Evolutionary conservation across 2,329 filamentous ascomycete species (phyloP), one percentile per base, ranked within the genome.

Genomic region (Exophiala sideris): DNA sequence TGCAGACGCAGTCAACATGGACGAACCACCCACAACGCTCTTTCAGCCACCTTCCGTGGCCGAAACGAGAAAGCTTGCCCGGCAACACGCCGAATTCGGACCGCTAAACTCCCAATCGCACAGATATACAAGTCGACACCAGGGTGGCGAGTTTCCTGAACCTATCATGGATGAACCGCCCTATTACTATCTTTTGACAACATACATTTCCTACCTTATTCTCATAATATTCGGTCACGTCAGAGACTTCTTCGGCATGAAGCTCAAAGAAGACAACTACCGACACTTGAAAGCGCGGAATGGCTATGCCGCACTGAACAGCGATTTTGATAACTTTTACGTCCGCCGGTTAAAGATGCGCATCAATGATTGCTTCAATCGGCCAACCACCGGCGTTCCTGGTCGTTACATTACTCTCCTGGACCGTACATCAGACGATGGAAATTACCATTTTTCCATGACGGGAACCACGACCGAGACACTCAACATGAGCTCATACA

Each of bases 321-420:
- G 91, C 66, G 94, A 99, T 72, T 99, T 99, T 68, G 94, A 99
- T 77, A 97, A 92, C 73, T 99, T 99, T 72, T 99, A 99, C 73
- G 89, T 92, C 53, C 84, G 94, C 53, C 82, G 94, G 57, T 73
- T 99, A 68, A 97, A 99, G 79, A 82, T 91, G 77, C 85, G 94
- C 60, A 90, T 99, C 68, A 95, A 97, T 65, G 94, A 99, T 73
- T 96, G 91, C 76, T 99, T 99, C 70, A 88, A 92, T 63, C 84
- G 94, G 46, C 90, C 92, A 10, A 91, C 88, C 24, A 95, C 91
- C 3, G 94, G 94, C 49, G 94, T 99, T 21, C 94, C 94, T 7
- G 94, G 94, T 52, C 86, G 94, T 59, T 96, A 84, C 76, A 95
- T 99, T 66, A 97, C 89, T 20, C 79, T 99, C 36, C 81, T 97